Conservation (phyloP, 805 yeast species). For the Kodamaea kaohsiungensis region DNA sequence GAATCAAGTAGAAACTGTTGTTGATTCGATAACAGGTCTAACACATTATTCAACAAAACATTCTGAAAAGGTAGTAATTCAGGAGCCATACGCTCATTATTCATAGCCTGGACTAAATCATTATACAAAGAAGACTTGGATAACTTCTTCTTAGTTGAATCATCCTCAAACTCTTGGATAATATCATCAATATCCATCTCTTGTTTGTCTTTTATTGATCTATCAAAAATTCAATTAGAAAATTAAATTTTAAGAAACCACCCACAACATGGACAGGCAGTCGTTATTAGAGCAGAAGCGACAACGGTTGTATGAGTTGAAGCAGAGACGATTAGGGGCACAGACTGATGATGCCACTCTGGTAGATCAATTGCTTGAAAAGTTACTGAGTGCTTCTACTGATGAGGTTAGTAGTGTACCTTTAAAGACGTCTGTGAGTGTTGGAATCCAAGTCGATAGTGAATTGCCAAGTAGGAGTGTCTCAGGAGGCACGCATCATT, state of each 20-base stretch:
- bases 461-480: neutral
- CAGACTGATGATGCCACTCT: slow-evolving; percentile 10
- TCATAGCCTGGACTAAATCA: slow-evolving; percentile 65
- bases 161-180: slow-evolving; percentile 58
- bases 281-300: slow-evolving; percentile 41
- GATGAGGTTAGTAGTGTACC: neutral
- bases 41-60: slow-evolving; percentile 55
- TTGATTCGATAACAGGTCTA: slow-evolving; percentile 63
- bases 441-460: slow-evolving; percentile 32
- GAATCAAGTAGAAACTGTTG: slow-evolving; percentile 76
- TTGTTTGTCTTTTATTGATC: neutral
- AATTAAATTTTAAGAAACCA: neutral
- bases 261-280: slow-evolving; percentile 37
- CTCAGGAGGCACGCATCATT: neutral
- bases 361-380: slow-evolving; percentile 19
- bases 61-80: slow-evolving; percentile 78
- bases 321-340: slow-evolving; percentile 22
- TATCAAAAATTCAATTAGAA: neutral
- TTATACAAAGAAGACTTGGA: slow-evolving; percentile 28
- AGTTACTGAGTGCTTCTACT: slow-evolving; percentile 5
- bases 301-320: slow-evolving; percentile 32
- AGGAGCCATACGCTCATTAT: slow-evolving; percentile 83
- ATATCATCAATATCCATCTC: slow-evolving; percentile 68
- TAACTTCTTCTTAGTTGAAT: slow-evolving; percentile 11
- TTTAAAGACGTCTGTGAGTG: slow-evolving; percentile 17